Evolutionary conservation across 1,284 basidiomycete genomes (phyloP), one percentile per base, ranked within the genome.

Genomic region (Sanguinoderma infundibulare): DNA sequence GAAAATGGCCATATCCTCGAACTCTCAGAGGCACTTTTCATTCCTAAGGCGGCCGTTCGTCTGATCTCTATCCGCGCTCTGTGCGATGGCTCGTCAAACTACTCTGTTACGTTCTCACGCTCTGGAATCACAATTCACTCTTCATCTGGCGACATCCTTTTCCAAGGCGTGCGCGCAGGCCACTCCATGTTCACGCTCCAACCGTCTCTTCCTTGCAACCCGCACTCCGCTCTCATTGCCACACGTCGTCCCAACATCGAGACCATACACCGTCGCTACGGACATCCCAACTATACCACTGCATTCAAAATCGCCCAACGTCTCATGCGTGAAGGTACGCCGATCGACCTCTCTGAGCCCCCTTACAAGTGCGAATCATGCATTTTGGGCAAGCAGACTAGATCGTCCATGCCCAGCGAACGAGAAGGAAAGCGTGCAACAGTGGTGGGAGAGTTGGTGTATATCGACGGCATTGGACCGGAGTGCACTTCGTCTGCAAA

Each of bases 231-330:
- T 9, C 30, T 46, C 7, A 7, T 51, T 24, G 24, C 30, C 28
- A 34, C 44, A 2, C 24, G 24, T 2, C 26, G 35, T 15, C 68
- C 53, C 32, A 53, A 28, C 34, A 38, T 75, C 5, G 66, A 74
- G 17, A 75, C 72, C 4, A 77, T 74, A 72, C 76, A 77, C 53
- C 59, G 58, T 22, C 68, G 69, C 8, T 71, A 77, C 3, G 73
- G 74, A 0, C 77, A 79, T 56, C 65, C 71, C 3, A 74, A 73
- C 55, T 64, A 68, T 28, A 53, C 69, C 22, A 46, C 70, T 0
- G 62, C 78, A 2, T 53, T 55, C 2, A 53, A 72, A 5, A 75
- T 78, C 70, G 73, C 73, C 0, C n/a, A n/a, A n/a, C 57, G 60
- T 1, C 57, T 63, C 1, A 55, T 63, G 8, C 49, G 67, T 10